Conservation (phyloP, 2,329 filamentous ascomycete genomes). For the Lachnellula hyalina region DNA sequence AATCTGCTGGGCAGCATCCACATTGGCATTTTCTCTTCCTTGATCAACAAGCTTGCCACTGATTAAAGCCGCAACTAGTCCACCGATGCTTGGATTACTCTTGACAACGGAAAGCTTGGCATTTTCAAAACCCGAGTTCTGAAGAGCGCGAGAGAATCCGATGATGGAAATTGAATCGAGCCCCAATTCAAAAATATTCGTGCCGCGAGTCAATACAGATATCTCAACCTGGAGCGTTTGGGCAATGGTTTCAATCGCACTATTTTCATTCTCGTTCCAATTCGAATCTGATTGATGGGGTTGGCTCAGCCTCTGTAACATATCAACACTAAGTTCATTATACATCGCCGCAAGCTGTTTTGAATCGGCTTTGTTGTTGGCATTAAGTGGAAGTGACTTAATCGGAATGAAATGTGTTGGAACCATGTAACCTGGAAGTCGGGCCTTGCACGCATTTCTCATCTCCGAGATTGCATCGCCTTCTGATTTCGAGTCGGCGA, state of each 20-base stretch:
- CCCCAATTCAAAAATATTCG: constrained; percentile 79
- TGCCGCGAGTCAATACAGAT: constrained; percentile 41
- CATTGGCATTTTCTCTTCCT: constrained; percentile 17
- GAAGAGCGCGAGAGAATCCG: constrained; percentile 60
- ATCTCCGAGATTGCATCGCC: constrained; percentile 37
- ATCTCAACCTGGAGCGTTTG: constrained; percentile 34
- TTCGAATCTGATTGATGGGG: constrained; percentile 27
- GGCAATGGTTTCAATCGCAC: constrained; percentile 50
- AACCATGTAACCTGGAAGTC: constrained; percentile 81
- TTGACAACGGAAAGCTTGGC: constrained; percentile 65
- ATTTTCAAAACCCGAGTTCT: constrained; percentile 52
- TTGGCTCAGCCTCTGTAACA: constrained; percentile 53
- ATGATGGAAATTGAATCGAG: constrained; percentile 85
- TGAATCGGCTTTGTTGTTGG: constrained; percentile 84
- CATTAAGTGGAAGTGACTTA: constrained; percentile 68
- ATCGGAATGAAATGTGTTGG: constrained; percentile 76
- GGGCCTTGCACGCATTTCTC: constrained; percentile 59
- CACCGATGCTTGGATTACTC: constrained; percentile 48
- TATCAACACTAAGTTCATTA: constrained; percentile 47
- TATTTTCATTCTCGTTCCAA: constrained; percentile 37
- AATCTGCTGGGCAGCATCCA: constrained; percentile 36
- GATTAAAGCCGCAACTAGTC: constrained; percentile 36
- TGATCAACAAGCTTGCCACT: constrained; percentile 1
- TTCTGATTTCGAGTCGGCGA: constrained; percentile 32
- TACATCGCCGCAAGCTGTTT: constrained; percentile 67